Conservation (phyloP, 1,284 basidiomycete genomes). For the Puccinia polysora region DNA sequence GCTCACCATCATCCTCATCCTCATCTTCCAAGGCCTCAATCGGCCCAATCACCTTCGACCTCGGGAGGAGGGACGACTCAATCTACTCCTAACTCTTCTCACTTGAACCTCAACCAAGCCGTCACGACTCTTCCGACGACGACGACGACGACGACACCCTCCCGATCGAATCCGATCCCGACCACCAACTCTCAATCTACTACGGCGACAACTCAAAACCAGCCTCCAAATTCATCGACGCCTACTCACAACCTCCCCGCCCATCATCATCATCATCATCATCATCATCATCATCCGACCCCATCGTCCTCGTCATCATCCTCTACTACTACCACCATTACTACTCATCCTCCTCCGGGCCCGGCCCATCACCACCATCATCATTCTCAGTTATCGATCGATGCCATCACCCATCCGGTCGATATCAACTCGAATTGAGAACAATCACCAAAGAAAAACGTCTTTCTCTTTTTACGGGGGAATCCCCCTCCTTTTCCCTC, state of each 20-base stretch:
- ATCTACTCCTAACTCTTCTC: background rate
- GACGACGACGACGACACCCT: no score
- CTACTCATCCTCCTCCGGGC: background rate
- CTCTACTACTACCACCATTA: background rate
- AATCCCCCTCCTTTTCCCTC: background rate
- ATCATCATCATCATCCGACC: no score
- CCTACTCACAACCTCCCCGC: no score
- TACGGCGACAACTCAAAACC: no score
- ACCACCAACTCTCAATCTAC: background rate
- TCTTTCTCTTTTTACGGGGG: background rate
- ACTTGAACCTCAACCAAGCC: constrained; percentile 5
- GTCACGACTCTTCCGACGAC: no score
- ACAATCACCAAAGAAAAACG: background rate
- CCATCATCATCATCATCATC: no score
- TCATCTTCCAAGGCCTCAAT: background rate
- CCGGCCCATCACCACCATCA: background rate
- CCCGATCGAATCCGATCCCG: no score
- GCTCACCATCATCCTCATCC: no score
- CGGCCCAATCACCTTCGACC: background rate
- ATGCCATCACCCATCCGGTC: constrained; percentile 27
- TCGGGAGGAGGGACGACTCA: background rate
- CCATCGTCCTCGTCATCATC: no score
- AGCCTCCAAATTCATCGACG: no score
- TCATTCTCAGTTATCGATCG: constrained; percentile 26
- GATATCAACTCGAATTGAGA: constrained; percentile 11